Evolutionary conservation across 345 rosid species (phyloP), one percentile per base, ranked within the genome.

Genomic region (Murraya paniculata): DNA sequence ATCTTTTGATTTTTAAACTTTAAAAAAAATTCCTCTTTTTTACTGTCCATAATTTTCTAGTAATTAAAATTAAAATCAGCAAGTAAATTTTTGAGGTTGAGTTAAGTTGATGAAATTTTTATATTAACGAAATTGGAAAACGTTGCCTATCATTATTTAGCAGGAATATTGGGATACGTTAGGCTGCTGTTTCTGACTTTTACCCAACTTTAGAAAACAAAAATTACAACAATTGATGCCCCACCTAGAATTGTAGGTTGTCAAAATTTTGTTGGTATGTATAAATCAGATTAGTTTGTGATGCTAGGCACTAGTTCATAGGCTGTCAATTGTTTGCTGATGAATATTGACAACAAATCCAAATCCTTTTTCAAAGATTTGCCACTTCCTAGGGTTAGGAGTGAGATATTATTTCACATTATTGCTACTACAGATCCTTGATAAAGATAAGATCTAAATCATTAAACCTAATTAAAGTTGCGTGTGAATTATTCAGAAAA

Each of bases 341-440:
- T 69, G 76, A 77, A 68, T 60, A 64, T 72, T 65, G 73, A 56
- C 71, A 80, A 74, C 28, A 77, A 74, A 77, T 72, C 81, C 78
- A 86, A 81, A 86, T 86, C 77, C 81, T 75, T 68, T 60, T 77
- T 24, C 68, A 41, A 75, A 85, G 86, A 85, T 87, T 86, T 83
- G 30, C 88, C 88, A 86, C 86, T 87, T 86, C 45, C 70, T 79
- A 68, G 39, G 77, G 84, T 79, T 76, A 24, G 65, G 36, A 56
- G 27, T 45, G 76, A 71, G 65, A 53, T 60, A 65, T 79, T 74
- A 65, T 76, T 57, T 66, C 78, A 69, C 58, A 68, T 64, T 24
- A 68, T 58, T 57, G 8, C 36, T 69, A 62, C 68, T 30, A 69
- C 19, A 78, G 71, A 75, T 67, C 72, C 78, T 48, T 11, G 18